Conservation (phyloP, 2,329 filamentous ascomycete genomes). For the Leptodontidium sp. region DNA sequence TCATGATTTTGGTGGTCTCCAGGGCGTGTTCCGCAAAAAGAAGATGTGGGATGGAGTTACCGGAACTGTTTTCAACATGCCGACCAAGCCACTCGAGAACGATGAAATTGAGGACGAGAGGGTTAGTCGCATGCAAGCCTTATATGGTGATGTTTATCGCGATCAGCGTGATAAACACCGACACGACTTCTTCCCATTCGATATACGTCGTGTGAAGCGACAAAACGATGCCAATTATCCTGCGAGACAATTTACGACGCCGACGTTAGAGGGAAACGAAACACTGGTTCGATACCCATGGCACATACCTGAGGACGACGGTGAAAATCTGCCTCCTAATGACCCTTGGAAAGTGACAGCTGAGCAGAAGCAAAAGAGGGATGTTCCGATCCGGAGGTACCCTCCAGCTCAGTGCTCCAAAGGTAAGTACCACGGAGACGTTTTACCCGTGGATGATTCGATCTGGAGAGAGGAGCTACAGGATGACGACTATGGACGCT, state of each 20-base stretch:
- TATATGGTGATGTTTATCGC: constrained; percentile 26
- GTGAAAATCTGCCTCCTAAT: constrained; percentile 23
- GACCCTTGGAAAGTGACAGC: constrained; percentile 42
- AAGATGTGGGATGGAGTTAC: constrained; percentile 44
- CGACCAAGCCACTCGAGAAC: constrained; percentile 30
- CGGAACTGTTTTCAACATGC: constrained; percentile 44
- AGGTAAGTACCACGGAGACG: neutral
- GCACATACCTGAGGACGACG: constrained; percentile 21
- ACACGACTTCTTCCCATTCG: constrained; percentile 39
- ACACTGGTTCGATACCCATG: constrained; percentile 22
- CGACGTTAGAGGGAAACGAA: constrained; percentile 10
- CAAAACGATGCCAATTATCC: constrained; percentile 10
- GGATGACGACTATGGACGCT: constrained; percentile 31
- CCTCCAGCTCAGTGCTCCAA: constrained; percentile 25
- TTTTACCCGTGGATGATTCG: constrained; percentile 33
- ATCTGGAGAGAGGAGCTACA: constrained; percentile 37
- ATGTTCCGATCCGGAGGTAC: constrained; percentile 37
- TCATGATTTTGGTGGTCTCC: neutral
- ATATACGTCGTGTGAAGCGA: constrained; percentile 39
- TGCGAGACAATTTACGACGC: neutral
- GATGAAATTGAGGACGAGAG: constrained; percentile 19
- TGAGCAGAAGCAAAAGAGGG: constrained; percentile 33
- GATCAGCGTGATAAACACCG: constrained; percentile 14
- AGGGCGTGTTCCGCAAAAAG: constrained; percentile 27
- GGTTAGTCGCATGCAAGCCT: constrained; percentile 5